These are phyloP conservation scores for Coniochaeta sp. DNA, from an alignment of 2,329 filamentous ascomycete species.

Conservation along the genomic window DNA sequence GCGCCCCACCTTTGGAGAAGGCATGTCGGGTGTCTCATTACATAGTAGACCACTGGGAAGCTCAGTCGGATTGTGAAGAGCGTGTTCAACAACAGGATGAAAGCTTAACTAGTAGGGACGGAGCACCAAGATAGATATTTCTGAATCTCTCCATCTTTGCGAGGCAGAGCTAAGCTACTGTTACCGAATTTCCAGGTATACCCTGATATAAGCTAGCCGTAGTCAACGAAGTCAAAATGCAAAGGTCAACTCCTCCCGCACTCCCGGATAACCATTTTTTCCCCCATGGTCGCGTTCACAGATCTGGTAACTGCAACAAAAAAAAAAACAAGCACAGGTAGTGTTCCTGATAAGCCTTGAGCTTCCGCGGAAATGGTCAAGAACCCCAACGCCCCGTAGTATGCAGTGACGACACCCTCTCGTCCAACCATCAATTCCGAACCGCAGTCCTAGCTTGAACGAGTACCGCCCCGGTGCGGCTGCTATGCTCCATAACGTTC, in stretches of 20 bases:
- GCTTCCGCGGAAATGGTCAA: neutral
- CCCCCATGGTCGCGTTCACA: neutral
- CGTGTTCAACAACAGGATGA: neutral
- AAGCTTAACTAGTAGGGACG: neutral
- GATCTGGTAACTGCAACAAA: neutral
- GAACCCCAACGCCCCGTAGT: neutral
- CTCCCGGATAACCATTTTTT: neutral
- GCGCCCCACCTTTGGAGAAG: too few species aligned
- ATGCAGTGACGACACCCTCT: neutral
- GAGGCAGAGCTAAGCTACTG: neutral
- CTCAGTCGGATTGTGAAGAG: neutral
- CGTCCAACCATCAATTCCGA: neutral
- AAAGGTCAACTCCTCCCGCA: neutral
- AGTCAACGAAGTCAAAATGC: neutral
- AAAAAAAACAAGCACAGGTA: neutral
- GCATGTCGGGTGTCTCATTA: too few species aligned
- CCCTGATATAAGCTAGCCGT: neutral
- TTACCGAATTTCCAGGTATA: neutral
- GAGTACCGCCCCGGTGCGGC: neutral
- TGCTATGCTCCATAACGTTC: neutral
- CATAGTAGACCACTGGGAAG: too few species aligned
- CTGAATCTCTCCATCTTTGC: neutral
- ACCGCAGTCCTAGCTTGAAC: neutral
- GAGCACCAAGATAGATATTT: neutral
- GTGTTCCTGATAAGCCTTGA: neutral